These are phyloP conservation scores for Metschnikowia gruessii DNA, from an alignment of 805 yeast species.

Conservation along the genomic window DNA sequence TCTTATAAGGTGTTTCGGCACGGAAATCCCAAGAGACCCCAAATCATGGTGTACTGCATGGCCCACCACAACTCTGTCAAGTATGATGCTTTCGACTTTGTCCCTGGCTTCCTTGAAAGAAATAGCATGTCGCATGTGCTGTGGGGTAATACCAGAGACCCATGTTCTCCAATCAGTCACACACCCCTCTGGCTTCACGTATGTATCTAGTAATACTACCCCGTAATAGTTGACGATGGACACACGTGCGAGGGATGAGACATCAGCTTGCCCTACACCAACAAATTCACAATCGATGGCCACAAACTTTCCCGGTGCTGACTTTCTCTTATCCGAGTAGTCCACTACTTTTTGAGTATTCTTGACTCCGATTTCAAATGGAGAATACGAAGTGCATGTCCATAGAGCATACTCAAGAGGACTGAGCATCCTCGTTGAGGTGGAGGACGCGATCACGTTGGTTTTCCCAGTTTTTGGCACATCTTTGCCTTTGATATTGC, in stretches of 20 bases:
- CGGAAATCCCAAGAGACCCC: constrained; percentile 61
- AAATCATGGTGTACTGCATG: constrained; percentile 84
- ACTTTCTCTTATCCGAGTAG: constrained; percentile 27
- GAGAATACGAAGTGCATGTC: constrained; percentile 5
- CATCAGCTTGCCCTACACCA: constrained; percentile 70
- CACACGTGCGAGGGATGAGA: constrained; percentile 78
- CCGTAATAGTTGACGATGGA: constrained; percentile 86
- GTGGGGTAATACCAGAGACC: constrained; percentile 82
- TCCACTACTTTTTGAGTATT: neutral
- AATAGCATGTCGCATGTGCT: constrained; percentile 65
- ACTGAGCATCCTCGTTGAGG: constrained; percentile 3
- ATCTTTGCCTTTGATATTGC: constrained; percentile 2
- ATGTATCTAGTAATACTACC: constrained; percentile 63
- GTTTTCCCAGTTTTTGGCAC: neutral
- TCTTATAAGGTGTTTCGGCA: constrained; percentile 60
- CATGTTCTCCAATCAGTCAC: constrained; percentile 92
- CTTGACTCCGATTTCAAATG: neutral
- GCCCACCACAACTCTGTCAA: constrained; percentile 66
- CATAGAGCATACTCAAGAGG: constrained; percentile 15
- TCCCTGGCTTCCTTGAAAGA: constrained; percentile 64
- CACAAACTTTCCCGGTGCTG: constrained; percentile 63
- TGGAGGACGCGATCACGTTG: neutral
- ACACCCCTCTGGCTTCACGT: constrained; percentile 67
- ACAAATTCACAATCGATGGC: constrained; percentile 95
- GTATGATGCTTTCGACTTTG: constrained; percentile 18